Evolutionary conservation across 106 monocot species (phyloP), one percentile per base, ranked within the genome.

Genomic region (Dioscorea zingiberensis): DNA sequence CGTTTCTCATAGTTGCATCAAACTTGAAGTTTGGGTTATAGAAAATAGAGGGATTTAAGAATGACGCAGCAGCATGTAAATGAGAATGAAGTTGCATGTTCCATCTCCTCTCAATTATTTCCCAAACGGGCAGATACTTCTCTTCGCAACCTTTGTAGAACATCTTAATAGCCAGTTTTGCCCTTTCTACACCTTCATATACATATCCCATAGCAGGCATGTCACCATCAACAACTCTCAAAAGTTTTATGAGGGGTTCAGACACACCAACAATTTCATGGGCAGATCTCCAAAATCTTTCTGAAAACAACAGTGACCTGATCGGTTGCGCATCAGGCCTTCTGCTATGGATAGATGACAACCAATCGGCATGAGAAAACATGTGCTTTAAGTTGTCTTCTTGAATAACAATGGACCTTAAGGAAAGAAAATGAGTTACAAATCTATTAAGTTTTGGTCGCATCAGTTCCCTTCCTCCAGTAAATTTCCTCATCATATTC

Each of bases 101-200:
- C 82, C 73, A 77, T 64, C 82, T 83, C 47, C 74, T 60, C 3
- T 83, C 70, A n/a, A 83, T 83, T 67, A 83, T 73, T 46, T 83
- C 77, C 61, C 62, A 66, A 69, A 83, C 58, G 22, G 66, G 71
- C 49, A 78, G 23, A 70, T 61, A 77, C 65, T 74, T 77, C 66
- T 78, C 74, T 53, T 83, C 77, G 53, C 73, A 78, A 3, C 77
- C 77, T 58, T 71, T 78, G 48, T 77, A 74, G 45, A 70, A 66
- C 26, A 56, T 18, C 64, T 71, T 77, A 9, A 83, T 74, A 14
- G 60, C 30, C 18, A 55, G 1, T 69, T 77, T 82, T 66, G 82
- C 82, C 69, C 62, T 69, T 72, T 82, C 77, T 47, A 82, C 77
- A 28, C 77, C 73, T 55, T 82, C 82, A 25, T 82, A 82, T 51